Evolutionary conservation across 2,329 filamentous ascomycete genomes (phyloP), one percentile per base, ranked within the genome.

Genomic region (Diaporthe ilicicola): DNA sequence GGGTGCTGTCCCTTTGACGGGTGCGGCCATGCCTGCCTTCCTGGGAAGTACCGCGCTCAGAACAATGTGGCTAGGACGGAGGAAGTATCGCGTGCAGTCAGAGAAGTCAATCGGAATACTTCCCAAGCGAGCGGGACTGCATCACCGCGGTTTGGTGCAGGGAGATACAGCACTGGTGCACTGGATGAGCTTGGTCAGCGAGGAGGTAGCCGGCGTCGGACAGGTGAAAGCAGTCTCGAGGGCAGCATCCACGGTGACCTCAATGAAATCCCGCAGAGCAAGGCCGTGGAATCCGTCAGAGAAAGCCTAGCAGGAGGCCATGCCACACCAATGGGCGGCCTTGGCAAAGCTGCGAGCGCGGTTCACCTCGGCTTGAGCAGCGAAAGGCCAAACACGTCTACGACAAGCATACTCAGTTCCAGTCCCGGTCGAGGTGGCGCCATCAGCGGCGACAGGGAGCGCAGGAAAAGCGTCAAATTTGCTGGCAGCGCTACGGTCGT

Each of bases 391-490:
- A 61, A 69, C 10, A 70, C 65, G 15, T 76, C 70, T 74, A 76
- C 74, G 3, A 22, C 29, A 75, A 73, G 74, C 76, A 79, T 87
- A 2, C 74, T 88, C 4, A 87, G 87, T 74, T 86, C 85, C 0
- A 89, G 86, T 67, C 87, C 87, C 1, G 85, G 84, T 1, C 75
- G 81, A 67, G 74, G 76, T 4, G 75, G 78, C 4, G 79, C 74
- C 32, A 78, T 78, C 2, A 77, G 76, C 1, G 67, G 73, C 0
- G 85, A 87, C 56, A 79, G 87, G 70, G 89, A 90, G 77, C 82
- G 88, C 73, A 84, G 88, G 77, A 91, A 90, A 84, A 91, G 88
- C 73, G 89, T 91, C 75, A 91, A 91, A 81, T 89, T 91, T 79
- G 86, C 84, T 2, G 82, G 82, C 53, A 82, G 65, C 27, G 42